Evolutionary conservation across 805 yeast species (phyloP).

Genomic region (Candida piceae): DNA sequence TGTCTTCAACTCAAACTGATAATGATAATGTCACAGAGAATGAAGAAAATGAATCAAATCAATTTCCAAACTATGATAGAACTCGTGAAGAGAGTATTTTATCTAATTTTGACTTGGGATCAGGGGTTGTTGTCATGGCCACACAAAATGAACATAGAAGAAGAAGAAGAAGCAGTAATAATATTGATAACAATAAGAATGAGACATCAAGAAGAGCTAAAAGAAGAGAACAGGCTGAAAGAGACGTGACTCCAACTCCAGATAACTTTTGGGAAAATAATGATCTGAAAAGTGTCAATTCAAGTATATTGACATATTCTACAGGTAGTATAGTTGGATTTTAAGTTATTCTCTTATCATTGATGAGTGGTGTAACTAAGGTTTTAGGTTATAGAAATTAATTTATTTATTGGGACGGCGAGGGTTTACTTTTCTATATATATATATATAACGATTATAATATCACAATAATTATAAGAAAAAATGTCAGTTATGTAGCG

Average conservation of each 20-base stretch:
- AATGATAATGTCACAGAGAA: constrained; percentile 2
- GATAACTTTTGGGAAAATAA: constrained; percentile 22
- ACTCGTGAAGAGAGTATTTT: constrained; percentile 14
- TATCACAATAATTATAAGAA: no score
- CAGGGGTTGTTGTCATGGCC: background rate
- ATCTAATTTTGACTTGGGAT: constrained; percentile 10
- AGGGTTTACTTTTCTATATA: no score
- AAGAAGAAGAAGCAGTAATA: background rate
- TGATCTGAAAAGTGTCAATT: constrained; percentile 19
- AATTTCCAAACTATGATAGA: background rate
- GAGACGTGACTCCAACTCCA: background rate
- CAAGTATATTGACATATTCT: constrained; percentile 22
- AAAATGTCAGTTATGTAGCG: no score
- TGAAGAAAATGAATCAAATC: constrained; percentile 1
- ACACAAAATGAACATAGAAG: constrained; percentile 3
- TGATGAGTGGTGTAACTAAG: no score
- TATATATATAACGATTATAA: background rate
- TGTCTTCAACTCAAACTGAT: background rate
- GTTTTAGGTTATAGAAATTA: no score
- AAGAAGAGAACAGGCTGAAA: background rate
- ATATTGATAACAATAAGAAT: background rate
- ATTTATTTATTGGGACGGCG: no score
- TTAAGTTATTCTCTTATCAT: no score
- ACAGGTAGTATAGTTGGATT: constrained; percentile 25
- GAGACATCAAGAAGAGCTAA: background rate